These are phyloP conservation scores for Cicer chorassanicum DNA, from an alignment of 306 rosid species.

Conservation along the genomic window DNA sequence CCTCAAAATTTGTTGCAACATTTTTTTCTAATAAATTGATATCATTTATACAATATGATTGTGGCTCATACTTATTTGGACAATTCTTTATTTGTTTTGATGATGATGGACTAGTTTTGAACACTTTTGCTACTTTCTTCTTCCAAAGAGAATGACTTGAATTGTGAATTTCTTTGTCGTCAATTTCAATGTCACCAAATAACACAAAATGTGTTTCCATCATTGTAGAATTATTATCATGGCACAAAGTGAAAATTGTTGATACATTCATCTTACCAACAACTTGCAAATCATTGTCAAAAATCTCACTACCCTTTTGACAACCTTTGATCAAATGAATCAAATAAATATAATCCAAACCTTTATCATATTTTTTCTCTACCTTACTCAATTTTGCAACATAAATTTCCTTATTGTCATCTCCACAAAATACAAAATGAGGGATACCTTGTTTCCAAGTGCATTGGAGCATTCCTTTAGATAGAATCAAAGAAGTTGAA, in stretches of 20 bases:
- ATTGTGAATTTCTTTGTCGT: conserved; percentile 52
- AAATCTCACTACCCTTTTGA: conserved; percentile 52
- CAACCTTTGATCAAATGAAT: conserved; percentile 56
- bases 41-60: conserved; percentile 18
- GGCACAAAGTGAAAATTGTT: conserved; percentile 62
- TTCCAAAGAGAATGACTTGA: conserved; percentile 55
- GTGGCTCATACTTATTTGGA: conserved; percentile 16
- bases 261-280: conserved; percentile 88
- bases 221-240: conserved; percentile 55
- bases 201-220: conserved; percentile 73
- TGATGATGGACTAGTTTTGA: conserved; percentile 58
- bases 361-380: conserved; percentile 51
- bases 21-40: conserved; percentile 48
- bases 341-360: conserved; percentile 60
- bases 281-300: conserved; percentile 48
- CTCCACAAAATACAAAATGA: conserved; percentile 75
- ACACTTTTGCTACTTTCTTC: conserved; percentile 60
- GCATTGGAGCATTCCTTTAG: conserved; percentile 89
- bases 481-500: conserved; percentile 34
- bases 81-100: no score
- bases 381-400: conserved; percentile 63
- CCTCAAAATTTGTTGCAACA: conserved; percentile 73
- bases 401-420: conserved; percentile 71
- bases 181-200: conserved; percentile 54
- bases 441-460: conserved; percentile 81